Evolutionary conservation across 768 basidiomycete species (phyloP).

Genomic region (Leccinum longicurvipes): DNA sequence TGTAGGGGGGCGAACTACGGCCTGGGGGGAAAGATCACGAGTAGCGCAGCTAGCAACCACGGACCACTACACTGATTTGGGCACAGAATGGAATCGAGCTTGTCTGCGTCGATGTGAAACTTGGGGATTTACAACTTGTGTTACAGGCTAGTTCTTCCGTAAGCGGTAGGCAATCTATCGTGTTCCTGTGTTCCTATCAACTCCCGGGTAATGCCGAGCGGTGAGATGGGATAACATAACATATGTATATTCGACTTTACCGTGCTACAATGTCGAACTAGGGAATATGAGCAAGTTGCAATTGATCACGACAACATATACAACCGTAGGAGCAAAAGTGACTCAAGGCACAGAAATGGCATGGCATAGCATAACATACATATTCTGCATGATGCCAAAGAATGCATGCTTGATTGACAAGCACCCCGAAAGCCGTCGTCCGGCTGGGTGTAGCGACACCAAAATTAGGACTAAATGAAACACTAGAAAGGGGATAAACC

Average conservation of each 20-base stretch:
- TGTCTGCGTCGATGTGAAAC: neutral
- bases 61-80: neutral
- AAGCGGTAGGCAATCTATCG: neutral
- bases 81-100: neutral
- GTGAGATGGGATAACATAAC: conserved; percentile 3
- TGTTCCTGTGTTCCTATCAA: neutral
- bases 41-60: neutral
- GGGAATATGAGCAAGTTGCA: conserved; percentile 27
- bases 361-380: conserved; percentile 13
- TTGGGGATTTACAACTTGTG: neutral
- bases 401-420: conserved; percentile 20
- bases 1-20: neutral
- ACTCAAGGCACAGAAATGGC: conserved; percentile 22
- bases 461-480: conserved; percentile 13
- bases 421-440: conserved; percentile 6
- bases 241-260: conserved; percentile 20
- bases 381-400: conserved; percentile 17
- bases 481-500: conserved; percentile 8
- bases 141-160: neutral
- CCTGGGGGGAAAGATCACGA: neutral
- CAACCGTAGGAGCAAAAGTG: conserved; percentile 21
- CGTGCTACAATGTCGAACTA: conserved; percentile 18
- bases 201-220: conserved; percentile 3
- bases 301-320: conserved; percentile 28
- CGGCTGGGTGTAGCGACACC: conserved; percentile 11